Evolutionary conservation across 2,329 filamentous ascomycete genomes (phyloP), one percentile per base, ranked within the genome.

Genomic region (Ophiosphaerella narmari): DNA sequence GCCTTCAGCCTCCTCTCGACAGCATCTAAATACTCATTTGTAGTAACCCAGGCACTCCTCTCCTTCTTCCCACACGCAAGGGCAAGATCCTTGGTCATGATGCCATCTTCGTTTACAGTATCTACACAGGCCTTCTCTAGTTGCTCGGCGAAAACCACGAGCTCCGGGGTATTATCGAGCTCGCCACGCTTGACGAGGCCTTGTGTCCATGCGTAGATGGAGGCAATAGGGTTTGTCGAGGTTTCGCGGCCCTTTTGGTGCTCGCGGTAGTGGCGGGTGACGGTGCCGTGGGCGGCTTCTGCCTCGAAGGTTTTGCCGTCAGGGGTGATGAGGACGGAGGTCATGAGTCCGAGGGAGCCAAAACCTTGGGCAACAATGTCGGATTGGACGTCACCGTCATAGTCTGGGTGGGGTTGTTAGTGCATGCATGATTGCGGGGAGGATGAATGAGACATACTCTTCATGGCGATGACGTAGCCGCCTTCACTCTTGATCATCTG

Each of bases 1-100:
- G 79, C 79, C 85, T 93, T 92, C 79, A 99, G 82, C 70, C 91
- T 82, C 77, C 85, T 87, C 86, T 97, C 93, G 43, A 97, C 93
- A 35, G 93, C 93, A 70, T 89, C 85, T 71, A 99, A 79, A 80
- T 97, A 99, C 80, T 96, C 67, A 63, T 82, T 84, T 50, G 93
- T 97, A 45, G 91, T 97, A 63, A 96, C 94, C 78, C 92, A 97
- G 71, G 90, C 87, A 66, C 85, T 85, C 62, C 90, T 85, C 55
- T 84, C 87, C 67, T 88, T 91, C 82, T 92, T 92, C 68, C 94
- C 94, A 74, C 90, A 94, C 41, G 92, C 89, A 52, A 97, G 84
- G n/a, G 94, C 94, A 66, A 99, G 79, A 77, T 99, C 94, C 86
- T 99, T 99, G 75, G 94, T 99, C 94, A 97, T 99, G 80, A 97